Evolutionary conservation across 1,139 yeast genomes (phyloP), one percentile per base, ranked within the genome.

Genomic region (Chernovozyma aurita): DNA sequence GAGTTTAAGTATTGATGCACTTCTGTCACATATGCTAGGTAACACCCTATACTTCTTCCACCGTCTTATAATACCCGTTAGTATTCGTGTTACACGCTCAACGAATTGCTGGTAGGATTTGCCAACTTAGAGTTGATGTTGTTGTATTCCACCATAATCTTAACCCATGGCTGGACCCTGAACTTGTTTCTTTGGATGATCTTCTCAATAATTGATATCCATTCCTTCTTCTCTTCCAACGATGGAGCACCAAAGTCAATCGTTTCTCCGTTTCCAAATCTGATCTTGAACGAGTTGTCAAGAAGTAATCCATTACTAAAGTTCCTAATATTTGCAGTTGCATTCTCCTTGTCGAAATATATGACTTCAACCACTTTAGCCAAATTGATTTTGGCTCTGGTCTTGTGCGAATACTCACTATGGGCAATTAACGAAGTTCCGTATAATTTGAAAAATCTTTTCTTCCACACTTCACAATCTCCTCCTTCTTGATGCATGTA

Each of bases 401-500:
- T 73, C 52, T 78, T 80, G 52, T 65, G 76, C 1, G 79, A 66
- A 24, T 62, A 65, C 43, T 80, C 88, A 49, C 80, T 78, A 49
- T 77, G 82, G 0, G 88, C 90, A 37, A 77, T 62, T 44, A 84
- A 59, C 25, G 78, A 73, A 4, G 77, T 73, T 0, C 86, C 88
- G 31, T 65, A 55, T 26, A 84, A 60, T 49, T 70, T 77, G 62
- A 78, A 82, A 56, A 57, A 81, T 40, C 92, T 63, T 48, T 79
- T 71, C 48, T 78, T 78, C 75, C 81, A 73, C 18, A 68, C 55
- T 12, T 71, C 73, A 46, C 85, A 73, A 57, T 84, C 94, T 8
- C 92, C 94, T 26, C 92, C 92, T 51, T 82, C 88, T 59, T 84
- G 94, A 49, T 76, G 74, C 61, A 83, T 57, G 51, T 68, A 80